phyloP scores from a whole-genome alignment of 192 early-diverging fungal species.

The Coemansia sp. region DNA sequence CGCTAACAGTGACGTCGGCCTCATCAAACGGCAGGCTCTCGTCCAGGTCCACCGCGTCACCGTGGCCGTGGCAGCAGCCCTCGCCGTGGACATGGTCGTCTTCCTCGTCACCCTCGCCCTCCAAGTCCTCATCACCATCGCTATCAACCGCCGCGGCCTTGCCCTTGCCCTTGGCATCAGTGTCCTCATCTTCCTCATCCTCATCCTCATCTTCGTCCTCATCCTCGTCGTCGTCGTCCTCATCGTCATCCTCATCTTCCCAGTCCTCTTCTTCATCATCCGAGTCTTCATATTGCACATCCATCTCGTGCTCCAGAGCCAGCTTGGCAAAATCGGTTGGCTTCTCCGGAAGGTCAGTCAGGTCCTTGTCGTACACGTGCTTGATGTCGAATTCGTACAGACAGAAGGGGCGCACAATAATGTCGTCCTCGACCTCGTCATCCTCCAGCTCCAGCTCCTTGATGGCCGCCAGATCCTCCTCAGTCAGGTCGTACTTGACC shows the following conservation, averaged over 20 bases:
- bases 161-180: conserved; percentile 8
- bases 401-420: conserved; percentile 48
- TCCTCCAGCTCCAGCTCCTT: conserved; percentile 36
- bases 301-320: conserved; percentile 51
- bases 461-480: conserved; percentile 38
- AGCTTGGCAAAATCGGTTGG: conserved; percentile 42
- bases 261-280: conserved; percentile 40
- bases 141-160: conserved; percentile 12
- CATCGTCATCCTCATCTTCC: conserved; percentile 36
- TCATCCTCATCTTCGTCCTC: conserved; percentile 16
- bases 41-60: conserved; percentile 14
- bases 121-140: conserved; percentile 9
- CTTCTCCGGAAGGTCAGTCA: conserved; percentile 40
- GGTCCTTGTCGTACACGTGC: conserved; percentile 42
- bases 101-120: conserved; percentile 27
- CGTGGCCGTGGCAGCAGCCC: conserved; percentile 39
- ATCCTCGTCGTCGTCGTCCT: conserved; percentile 26
- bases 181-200: conserved; percentile 9
- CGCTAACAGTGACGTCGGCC: conserved; percentile 18
- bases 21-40: conserved; percentile 47
- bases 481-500: conserved; percentile 46
- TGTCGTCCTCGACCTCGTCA: conserved; percentile 45
- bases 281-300: conserved; percentile 42
- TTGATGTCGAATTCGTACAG: conserved; percentile 47
- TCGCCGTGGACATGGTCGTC: conserved; percentile 47